Percentiles rank a stretch among this genome's conserved stretches.
Evolutionary conservation across 2,329 filamentous ascomycete genomes (phyloP).

Genomic region (Endothia cerciana): DNA sequence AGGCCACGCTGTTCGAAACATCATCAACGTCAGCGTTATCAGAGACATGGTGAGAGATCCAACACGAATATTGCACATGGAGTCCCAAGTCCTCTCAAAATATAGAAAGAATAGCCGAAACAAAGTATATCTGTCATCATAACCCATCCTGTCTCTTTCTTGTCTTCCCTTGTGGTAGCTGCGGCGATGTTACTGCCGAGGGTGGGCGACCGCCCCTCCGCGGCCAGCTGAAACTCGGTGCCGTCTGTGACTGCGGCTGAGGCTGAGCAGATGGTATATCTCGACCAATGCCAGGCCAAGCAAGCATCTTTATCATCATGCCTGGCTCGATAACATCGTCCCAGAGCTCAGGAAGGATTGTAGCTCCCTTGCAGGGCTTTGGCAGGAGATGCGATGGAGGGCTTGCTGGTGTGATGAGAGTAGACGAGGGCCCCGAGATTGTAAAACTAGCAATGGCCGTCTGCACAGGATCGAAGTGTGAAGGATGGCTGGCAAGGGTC

Average conservation of each 20-base stretch:
- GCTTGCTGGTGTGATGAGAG: background rate
- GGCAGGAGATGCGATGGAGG: background rate
- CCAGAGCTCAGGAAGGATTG: slow-evolving; percentile 30
- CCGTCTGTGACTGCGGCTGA: background rate
- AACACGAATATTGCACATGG: too few species aligned
- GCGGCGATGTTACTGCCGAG: background rate
- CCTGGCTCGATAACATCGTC: slow-evolving; percentile 29
- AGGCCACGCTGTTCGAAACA: too few species aligned
- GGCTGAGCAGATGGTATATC: background rate
- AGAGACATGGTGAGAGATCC: too few species aligned
- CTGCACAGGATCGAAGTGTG: background rate
- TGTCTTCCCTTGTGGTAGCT: slow-evolving; percentile 25
- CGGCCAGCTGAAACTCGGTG: background rate
- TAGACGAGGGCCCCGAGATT: background rate
- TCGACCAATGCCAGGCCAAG: slow-evolving; percentile 19
- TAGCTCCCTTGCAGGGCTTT: slow-evolving; percentile 16
- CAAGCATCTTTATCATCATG: slow-evolving; percentile 28
- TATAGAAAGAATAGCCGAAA: background rate
- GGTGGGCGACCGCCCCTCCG: background rate
- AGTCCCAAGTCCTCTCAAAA: too few species aligned
- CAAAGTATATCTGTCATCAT: background rate
- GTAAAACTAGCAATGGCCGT: slow-evolving; percentile 5
- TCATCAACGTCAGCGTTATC: too few species aligned
- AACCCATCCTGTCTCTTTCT: slow-evolving; percentile 19
- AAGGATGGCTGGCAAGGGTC: slow-evolving; percentile 24